Evolutionary conservation across 2,329 filamentous ascomycete genomes (phyloP).

Genomic region (Diaporthe eres): DNA sequence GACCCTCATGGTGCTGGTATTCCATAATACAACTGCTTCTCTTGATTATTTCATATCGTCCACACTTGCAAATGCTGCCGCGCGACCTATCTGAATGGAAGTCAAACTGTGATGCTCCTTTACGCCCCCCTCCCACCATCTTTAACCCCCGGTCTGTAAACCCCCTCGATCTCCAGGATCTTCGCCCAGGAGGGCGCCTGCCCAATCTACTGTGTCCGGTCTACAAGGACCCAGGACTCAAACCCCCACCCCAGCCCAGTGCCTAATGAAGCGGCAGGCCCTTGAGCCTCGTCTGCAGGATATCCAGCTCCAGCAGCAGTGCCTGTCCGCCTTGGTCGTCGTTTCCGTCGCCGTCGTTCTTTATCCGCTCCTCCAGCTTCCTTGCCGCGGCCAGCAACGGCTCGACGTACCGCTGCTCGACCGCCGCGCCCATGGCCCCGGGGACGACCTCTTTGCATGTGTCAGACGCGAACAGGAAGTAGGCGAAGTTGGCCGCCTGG

Average conservation of each 20-base stretch:
- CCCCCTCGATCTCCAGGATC: too few relatives aligned
- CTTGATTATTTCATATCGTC: neutral
- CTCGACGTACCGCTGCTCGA: constrained; percentile 71
- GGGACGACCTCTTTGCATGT: constrained; percentile 65
- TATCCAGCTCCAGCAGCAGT: constrained; percentile 40
- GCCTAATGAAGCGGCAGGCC: constrained; percentile 37
- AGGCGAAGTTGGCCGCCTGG: constrained; percentile 73
- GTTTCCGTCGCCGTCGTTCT: constrained; percentile 25
- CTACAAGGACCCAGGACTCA: neutral
- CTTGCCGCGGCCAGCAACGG: constrained; percentile 64
- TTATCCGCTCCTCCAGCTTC: constrained; percentile 47
- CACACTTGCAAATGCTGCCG: constrained; percentile 13
- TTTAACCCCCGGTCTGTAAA: neutral
- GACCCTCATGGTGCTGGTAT: neutral
- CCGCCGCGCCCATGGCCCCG: constrained; percentile 67
- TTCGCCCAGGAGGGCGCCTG: neutral
- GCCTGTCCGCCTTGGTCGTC: constrained; percentile 31
- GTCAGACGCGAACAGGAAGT: constrained; percentile 66
- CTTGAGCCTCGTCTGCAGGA: constrained; percentile 40
- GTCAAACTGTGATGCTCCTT: constrained; percentile 16
- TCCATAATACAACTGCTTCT: neutral
- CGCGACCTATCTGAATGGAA: neutral
- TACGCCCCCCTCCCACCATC: neutral
- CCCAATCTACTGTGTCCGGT: neutral
- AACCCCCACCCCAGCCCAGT: neutral